Conservation (phyloP, 2,329 filamentous ascomycete species). For the Beauveria australis region DNA sequence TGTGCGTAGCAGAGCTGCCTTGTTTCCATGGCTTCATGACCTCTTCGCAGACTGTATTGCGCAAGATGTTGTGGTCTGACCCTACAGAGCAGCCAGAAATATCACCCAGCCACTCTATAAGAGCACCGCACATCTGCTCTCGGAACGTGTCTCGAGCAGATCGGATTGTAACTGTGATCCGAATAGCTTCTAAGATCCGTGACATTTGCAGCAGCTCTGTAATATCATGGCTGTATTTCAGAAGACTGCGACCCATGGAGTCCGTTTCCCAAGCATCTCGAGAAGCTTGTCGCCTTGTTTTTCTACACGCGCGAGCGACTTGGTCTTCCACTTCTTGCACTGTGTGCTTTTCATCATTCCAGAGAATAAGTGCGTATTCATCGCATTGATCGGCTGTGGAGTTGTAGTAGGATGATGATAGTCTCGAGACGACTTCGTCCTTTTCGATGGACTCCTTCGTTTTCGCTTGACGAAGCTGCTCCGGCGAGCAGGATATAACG, state of each 20-base stretch:
- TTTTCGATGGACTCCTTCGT: slow-evolving; percentile 69
- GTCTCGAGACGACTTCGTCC: slow-evolving; percentile 73
- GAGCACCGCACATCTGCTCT: slow-evolving; percentile 97
- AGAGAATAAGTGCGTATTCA: slow-evolving; percentile 79
- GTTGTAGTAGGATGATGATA: slow-evolving; percentile 65
- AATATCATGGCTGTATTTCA: slow-evolving; percentile 69
- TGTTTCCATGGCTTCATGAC: slow-evolving; percentile 79
- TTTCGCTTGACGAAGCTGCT: slow-evolving; percentile 83
- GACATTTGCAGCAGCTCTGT: slow-evolving; percentile 68
- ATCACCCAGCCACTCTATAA: slow-evolving; percentile 92
- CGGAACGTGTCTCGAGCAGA: slow-evolving; percentile 92
- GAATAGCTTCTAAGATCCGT: slow-evolving; percentile 85
- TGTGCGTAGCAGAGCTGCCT: slow-evolving; percentile 77
- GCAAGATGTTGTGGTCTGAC: slow-evolving; percentile 67
- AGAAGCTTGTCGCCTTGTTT: slow-evolving; percentile 59
- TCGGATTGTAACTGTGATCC: slow-evolving; percentile 89
- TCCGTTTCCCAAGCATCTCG: slow-evolving; percentile 81
- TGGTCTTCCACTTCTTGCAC: slow-evolving; percentile 85
- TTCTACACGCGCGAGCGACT: slow-evolving; percentile 79
- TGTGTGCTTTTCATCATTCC: slow-evolving; percentile 99
- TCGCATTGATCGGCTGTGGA: slow-evolving; percentile 33
- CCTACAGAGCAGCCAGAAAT: slow-evolving; percentile 85
- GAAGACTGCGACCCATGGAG: slow-evolving; percentile 74
- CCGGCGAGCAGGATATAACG: slow-evolving; percentile 94
- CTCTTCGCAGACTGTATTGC: slow-evolving; percentile 81